Percentiles rank a stretch among this genome's conserved stretches.
Evolutionary conservation across 208 protist genomes (phyloP).

Genomic region (Trypanosoma platydactyli): DNA sequence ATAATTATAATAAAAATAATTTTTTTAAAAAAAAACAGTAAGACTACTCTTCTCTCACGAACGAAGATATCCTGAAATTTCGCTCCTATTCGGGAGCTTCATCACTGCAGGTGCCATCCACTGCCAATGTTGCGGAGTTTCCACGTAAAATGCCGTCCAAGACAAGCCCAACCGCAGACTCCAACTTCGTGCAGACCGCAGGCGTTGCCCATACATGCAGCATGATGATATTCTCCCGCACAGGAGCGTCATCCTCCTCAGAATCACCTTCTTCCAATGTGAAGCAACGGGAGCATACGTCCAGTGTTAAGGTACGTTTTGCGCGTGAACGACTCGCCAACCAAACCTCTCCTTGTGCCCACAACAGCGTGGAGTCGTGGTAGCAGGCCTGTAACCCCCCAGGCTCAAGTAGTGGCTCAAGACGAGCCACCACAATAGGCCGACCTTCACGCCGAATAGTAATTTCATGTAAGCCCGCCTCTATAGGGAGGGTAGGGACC

Average conservation of each 20-base stretch:
- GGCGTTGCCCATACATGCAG: constrained; percentile 35
- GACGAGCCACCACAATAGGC: constrained; percentile 37
- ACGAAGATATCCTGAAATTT: too few species aligned
- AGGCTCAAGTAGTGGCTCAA: constrained; percentile 38
- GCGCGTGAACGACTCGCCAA: constrained; percentile 37
- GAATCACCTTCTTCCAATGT: constrained; percentile 37
- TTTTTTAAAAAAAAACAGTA: too few species aligned
- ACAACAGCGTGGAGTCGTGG: constrained; percentile 26
- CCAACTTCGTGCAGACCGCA: constrained; percentile 6
- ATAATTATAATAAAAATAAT: too few species aligned
- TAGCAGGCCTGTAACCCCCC: constrained; percentile 39
- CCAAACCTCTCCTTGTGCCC: constrained; percentile 50
- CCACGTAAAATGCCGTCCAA: constrained; percentile 36
- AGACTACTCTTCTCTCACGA: too few species aligned
- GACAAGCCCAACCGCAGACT: constrained; percentile 15
- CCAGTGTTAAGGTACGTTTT: constrained; percentile 36
- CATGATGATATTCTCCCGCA: constrained; percentile 33
- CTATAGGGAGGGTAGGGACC: background rate
- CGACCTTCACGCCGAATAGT: constrained; percentile 11
- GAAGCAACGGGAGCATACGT: constrained; percentile 45
- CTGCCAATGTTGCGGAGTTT: too few species aligned
- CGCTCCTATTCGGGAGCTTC: too few species aligned
- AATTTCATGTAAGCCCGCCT: constrained; percentile 1
- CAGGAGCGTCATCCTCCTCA: constrained; percentile 1
- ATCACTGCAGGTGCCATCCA: too few species aligned